Base-by-base conservation (phyloP, 129 eudicot genomes). In the Rutidosis leptorrhynchoides region DNA sequence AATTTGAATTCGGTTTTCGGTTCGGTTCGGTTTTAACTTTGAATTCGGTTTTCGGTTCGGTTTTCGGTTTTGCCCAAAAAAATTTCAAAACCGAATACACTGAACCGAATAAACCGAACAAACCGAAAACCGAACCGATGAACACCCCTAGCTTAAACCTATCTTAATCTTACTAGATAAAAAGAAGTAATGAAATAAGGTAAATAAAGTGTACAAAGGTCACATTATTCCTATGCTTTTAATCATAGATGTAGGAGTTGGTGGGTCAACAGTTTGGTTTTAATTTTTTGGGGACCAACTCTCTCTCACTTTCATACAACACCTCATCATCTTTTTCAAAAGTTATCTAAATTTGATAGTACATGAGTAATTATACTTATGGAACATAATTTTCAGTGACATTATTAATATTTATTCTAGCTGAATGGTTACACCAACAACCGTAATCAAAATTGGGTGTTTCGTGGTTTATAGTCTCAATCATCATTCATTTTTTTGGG, bases 171-270 rank as follows among this genome's bases (percentile, higher is more conserved):
- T 58, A 32, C 16, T 49, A 54, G 68, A 51, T 21, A 58, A 78
- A 17, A 57, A 74, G 54, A 35, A 30, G 16, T 51, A 65, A 37
- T n/a, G 9, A 19, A 53, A 62, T 56, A 49, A 58, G 23, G 57
- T 21, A 58, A 68, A 67, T 49, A 65, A 32, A 76, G 82, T 62
- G 78, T 51, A 58, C 43, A 70, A 14, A 76, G 69, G 64, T 83
- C 88, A 83, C 89, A 81, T 83, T 83, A 86, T 80, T 83, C 84
- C 81, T 77, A 42, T 78, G 88, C 84, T 75, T 83, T 80, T 77
- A 80, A 77, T 86, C 82, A 78, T 82, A 73, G 70, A 82, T 64
- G 83, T 58, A 78, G 85, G 80, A 78, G 79, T 75, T 80, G 84
- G 94, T 80, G 80, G 79, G 84, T 77, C 82, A 80, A 67, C 83